These are phyloP conservation scores for Hypoxylon sp. DNA, from an alignment of 2,329 filamentous ascomycete species.

Conservation along the genomic window DNA sequence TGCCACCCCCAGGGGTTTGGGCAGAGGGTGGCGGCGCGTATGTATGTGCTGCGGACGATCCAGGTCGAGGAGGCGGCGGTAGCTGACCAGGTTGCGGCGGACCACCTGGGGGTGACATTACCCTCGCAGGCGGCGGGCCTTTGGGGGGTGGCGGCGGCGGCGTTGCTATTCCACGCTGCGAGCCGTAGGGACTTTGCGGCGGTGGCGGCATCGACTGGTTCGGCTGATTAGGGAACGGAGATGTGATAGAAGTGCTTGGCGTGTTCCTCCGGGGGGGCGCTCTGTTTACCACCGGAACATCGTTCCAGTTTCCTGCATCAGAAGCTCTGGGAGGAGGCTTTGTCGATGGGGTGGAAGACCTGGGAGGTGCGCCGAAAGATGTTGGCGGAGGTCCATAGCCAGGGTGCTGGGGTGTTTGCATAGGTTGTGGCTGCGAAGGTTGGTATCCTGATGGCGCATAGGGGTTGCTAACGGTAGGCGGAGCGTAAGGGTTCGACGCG, in stretches of 20 bases:
- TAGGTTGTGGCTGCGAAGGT: slow-evolving; percentile 57
- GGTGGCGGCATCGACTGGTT: slow-evolving; percentile 66
- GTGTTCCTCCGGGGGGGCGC: slow-evolving; percentile 78
- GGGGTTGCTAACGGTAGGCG: slow-evolving; percentile 48
- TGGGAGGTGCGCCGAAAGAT: slow-evolving; percentile 66
- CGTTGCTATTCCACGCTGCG: slow-evolving; percentile 71
- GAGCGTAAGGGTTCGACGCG: slow-evolving; percentile 52
- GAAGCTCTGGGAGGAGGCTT: slow-evolving; percentile 75
- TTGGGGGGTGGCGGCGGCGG: slow-evolving; percentile 89
- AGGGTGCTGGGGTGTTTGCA: slow-evolving; percentile 39
- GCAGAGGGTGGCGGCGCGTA: slow-evolving; percentile 72
- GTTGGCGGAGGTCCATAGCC: slow-evolving; percentile 54
- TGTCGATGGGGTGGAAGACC: slow-evolving; percentile 74
- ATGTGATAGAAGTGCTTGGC: slow-evolving; percentile 76
- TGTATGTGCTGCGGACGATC: slow-evolving; percentile 69
- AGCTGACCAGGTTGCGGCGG: slow-evolving; percentile 62
- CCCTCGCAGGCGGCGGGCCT: slow-evolving; percentile 74
- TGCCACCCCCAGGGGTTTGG: slow-evolving; percentile 49
- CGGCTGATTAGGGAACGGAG: slow-evolving; percentile 79
- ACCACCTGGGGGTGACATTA: slow-evolving; percentile 77
- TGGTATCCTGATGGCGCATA: slow-evolving; percentile 66
- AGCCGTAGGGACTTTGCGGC: slow-evolving; percentile 67
- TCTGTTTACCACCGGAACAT: slow-evolving; percentile 88
- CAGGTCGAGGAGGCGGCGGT: slow-evolving; percentile 60
- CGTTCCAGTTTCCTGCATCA: slow-evolving; percentile 90